Conservation (phyloP, 1,284 basidiomycete species). For the Afroboletus lepidellus region DNA sequence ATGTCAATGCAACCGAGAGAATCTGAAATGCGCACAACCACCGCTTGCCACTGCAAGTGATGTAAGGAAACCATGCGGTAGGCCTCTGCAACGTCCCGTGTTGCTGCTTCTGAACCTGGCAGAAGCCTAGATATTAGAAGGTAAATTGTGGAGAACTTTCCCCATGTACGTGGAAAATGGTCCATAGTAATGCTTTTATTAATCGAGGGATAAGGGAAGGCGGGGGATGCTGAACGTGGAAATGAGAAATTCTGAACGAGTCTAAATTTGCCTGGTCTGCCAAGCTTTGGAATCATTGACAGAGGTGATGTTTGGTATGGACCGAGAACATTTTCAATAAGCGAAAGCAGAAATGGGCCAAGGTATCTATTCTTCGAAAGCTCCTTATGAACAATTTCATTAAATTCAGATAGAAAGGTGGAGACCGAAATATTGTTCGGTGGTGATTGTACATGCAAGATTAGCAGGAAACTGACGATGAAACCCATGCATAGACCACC, state of each 20-base stretch:
- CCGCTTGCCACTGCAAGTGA: background rate
- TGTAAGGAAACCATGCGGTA: background rate
- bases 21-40: accelerated
- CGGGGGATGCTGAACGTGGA: background rate
- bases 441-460: too few species aligned
- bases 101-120: background rate
- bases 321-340: background rate
- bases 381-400: too few species aligned
- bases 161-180: background rate
- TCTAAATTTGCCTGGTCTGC: background rate
- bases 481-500: too few species aligned
- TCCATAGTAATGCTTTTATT: background rate
- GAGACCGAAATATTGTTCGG: too few species aligned
- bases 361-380: background rate
- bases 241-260: background rate
- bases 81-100: background rate
- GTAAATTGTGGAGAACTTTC: background rate
- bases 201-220: background rate
- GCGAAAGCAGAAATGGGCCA: background rate
- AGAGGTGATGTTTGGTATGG: background rate
- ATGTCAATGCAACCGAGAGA: background rate
- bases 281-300: background rate
- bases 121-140: background rate
- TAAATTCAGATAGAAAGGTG: too few species aligned
- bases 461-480: too few species aligned